phyloP scores from a whole-genome alignment of 78 protist species.

The Mastigamoeba balamuthi region DNA sequence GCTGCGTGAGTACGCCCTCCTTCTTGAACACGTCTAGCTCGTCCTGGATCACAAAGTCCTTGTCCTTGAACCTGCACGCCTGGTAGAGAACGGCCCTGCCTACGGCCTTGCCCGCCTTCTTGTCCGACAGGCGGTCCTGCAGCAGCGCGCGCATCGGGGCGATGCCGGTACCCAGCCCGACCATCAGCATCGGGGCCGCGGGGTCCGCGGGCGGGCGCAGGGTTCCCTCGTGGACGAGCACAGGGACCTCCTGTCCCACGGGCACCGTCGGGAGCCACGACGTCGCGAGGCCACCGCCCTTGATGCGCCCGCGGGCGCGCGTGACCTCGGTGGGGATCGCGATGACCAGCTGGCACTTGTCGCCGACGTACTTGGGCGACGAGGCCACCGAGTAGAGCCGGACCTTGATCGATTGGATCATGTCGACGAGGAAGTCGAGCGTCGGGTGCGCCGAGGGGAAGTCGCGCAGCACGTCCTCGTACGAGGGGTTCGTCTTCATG shows the following conservation, averaged over 20 bases:
- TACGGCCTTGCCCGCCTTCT: neutral
- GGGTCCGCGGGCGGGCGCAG: slow-evolving; percentile 30
- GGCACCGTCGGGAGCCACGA: neutral
- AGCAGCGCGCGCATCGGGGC: slow-evolving; percentile 59
- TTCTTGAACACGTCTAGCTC: slow-evolving; percentile 15
- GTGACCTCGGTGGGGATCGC: neutral
- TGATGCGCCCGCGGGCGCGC: neutral
- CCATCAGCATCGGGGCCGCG: slow-evolving; percentile 14
- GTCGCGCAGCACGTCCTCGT: slow-evolving; percentile 22
- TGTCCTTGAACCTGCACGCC: slow-evolving; percentile 45
- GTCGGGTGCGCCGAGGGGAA: slow-evolving; percentile 34
- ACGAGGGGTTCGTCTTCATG: slow-evolving; percentile 9
- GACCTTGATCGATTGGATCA: slow-evolving; percentile 49
- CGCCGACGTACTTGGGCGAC: neutral
- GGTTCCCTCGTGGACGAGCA: slow-evolving; percentile 10
- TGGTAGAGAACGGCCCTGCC: slow-evolving; percentile 51
- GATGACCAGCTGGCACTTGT: neutral
- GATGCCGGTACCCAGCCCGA: slow-evolving; percentile 67
- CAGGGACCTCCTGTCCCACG: neutral
- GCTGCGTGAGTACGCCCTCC: slow-evolving; percentile 20
- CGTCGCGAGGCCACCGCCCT: slow-evolving; percentile 47
- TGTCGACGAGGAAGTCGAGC: slow-evolving; percentile 15
- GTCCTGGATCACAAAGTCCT: slow-evolving; percentile 61
- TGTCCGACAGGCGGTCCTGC: slow-evolving; percentile 18
- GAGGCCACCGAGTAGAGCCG: slow-evolving; percentile 69